Evolutionary conservation across 345 rosid species (phyloP), one percentile per base, ranked within the genome.

Genomic region (Jatropha curcas): DNA sequence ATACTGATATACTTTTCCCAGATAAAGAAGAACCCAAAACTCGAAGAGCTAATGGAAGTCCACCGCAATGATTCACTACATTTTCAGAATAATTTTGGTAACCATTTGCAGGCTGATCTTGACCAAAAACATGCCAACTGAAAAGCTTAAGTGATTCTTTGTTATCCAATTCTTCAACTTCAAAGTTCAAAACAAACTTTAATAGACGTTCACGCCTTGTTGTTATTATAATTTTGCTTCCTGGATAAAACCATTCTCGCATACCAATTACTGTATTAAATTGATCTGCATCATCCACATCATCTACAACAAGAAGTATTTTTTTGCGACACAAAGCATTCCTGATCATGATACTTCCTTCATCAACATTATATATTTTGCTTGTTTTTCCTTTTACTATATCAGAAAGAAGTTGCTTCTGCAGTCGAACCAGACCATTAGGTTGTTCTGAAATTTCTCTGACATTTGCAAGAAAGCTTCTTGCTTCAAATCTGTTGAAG

Each of bases 371-470:
- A 25, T 68, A 1, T 52, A 55, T 16, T 55, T 19, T 34, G 19
- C 16, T 24, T 48, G 61, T 24, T 41, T 65, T 7, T 5, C 22
- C 50, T 24, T 7, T 65, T 3, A 67, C 25, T 28, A 83, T 43
- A 48, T 83, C 76, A 0, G 78, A 80, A 30, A 75, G 71, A 76
- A 83, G 84, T 19, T 76, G 48, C 8, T 3, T 59, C 30, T 81
- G 80, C 24, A 81, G 33, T 2, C 19, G 48, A 60, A 19, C 50
- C 31, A 64, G 55, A 11, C 86, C 83, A 19, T 69, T 45, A 0
- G 31, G 68, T 24, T 68, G 60, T 27, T 46, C 66, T 2, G 25
- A 28, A 1, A 13, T n/a, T 72, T 80, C 81, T 74, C 75, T 66
- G 67, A 81, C 63, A 60, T 71, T 58, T 28, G 73, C 68, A 24